phyloP scores from a whole-genome alignment of 2,329 filamentous ascomycete species.

The Elsinoe necatrix region DNA sequence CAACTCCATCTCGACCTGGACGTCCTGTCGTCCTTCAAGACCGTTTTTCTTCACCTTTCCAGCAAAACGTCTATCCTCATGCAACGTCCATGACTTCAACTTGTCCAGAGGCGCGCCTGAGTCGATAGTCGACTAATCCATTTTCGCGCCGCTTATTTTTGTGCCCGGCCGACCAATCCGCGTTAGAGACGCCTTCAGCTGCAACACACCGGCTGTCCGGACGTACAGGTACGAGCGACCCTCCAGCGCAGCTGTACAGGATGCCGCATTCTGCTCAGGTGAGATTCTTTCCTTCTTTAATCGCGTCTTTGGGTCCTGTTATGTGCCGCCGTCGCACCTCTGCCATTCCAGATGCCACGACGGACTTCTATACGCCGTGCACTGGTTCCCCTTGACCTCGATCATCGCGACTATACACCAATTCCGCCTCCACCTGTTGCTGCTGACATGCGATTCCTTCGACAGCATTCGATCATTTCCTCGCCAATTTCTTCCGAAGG shows the following conservation, averaged over 20 bases:
- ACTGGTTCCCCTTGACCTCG: background rate
- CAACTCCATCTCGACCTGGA: background rate
- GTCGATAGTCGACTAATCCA: background rate
- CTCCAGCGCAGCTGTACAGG: background rate
- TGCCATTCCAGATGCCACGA: background rate
- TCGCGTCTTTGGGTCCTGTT: background rate
- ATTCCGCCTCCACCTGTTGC: background rate
- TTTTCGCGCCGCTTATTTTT: constrained; percentile 11
- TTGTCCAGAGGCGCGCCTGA: background rate
- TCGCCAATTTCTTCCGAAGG: constrained; percentile 14
- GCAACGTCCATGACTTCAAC: background rate
- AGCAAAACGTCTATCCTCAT: constrained; percentile 10
- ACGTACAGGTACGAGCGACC: background rate
- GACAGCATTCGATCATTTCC: constrained; percentile 18
- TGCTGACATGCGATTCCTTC: constrained; percentile 4
- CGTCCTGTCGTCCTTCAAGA: background rate
- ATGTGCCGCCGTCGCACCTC: background rate
- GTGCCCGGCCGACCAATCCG: background rate
- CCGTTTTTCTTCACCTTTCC: background rate
- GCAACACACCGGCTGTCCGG: background rate
- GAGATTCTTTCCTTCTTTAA: constrained; percentile 1
- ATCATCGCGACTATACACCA: background rate
- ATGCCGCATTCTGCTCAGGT: constrained; percentile 11
- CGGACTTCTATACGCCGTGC: background rate
- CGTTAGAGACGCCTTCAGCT: background rate